Evolutionary conservation across 345 rosid genomes (phyloP).

Genomic region (Euphorbia pulcherrima): DNA sequence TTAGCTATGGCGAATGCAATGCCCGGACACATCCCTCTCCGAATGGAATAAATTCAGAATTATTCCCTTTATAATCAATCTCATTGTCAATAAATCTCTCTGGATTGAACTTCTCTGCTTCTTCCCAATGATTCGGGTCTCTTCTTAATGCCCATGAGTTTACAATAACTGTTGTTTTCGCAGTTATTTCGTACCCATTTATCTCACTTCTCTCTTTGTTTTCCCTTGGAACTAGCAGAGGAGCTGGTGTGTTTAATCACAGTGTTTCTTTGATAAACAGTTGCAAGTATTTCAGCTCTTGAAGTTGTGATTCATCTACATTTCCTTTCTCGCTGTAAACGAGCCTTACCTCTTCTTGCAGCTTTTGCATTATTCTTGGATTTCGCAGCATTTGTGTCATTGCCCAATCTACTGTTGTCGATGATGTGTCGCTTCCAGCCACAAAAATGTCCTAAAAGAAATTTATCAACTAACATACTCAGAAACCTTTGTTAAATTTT

Average conservation of each 20-base stretch:
- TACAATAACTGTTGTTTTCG: conserved; percentile 16
- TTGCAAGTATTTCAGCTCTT: background rate
- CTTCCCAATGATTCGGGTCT: conserved; percentile 27
- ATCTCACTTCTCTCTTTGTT: conserved; percentile 13
- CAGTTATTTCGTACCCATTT: conserved; percentile 17
- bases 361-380: conserved; percentile 18
- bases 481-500: too few species aligned
- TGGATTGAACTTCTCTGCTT: conserved; percentile 23
- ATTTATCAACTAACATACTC: background rate
- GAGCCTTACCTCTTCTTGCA: conserved; percentile 29
- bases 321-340: conserved; percentile 11
- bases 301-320: conserved; percentile 9
- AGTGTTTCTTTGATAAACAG: conserved; percentile 29
- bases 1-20: conserved; percentile 15
- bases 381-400: conserved; percentile 25
- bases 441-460: conserved; percentile 17
- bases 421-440: conserved; percentile 29
- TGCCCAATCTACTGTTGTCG: conserved; percentile 24
- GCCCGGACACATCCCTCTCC: conserved; percentile 38
- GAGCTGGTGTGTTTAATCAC: conserved; percentile 29
- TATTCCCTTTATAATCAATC: conserved; percentile 24
- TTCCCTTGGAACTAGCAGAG: conserved; percentile 35
- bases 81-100: conserved; percentile 27
- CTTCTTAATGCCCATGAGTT: conserved; percentile 33
- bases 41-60: conserved; percentile 29